Percentiles rank a stretch among this genome's conserved stretches.
Evolutionary conservation across 345 rosid genomes (phyloP).

Genomic region (Mangifera indica): DNA sequence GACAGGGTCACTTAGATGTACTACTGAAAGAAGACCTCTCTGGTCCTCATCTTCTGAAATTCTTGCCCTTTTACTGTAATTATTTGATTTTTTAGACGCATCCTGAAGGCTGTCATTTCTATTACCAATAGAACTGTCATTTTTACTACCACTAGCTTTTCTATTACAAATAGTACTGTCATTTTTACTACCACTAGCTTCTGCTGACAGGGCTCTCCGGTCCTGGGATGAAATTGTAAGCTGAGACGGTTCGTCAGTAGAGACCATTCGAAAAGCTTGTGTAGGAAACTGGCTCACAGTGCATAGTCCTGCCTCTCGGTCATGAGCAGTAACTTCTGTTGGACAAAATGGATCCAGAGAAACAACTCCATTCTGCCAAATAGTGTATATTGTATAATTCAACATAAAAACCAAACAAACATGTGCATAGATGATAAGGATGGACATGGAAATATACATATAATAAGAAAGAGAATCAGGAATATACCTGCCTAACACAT

Average conservation of each 20-base stretch:
- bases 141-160: no score
- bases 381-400: background rate
- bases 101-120: conserved; percentile 32
- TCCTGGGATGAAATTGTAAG: conserved; percentile 49
- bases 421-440: background rate
- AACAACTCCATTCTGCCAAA: conserved; percentile 68
- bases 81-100: conserved; percentile 32
- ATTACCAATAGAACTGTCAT: conserved; percentile 27
- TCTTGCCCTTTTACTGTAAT: conserved; percentile 56
- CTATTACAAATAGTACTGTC: no score
- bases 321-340: conserved; percentile 69
- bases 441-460: background rate
- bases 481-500: conserved; percentile 80
- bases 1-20: conserved; percentile 29
- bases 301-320: conserved; percentile 58
- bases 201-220: conserved; percentile 24
- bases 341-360: conserved; percentile 61
- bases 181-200: conserved; percentile 25
- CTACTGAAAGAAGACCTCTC: conserved; percentile 34
- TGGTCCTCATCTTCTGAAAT: conserved; percentile 38
- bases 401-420: conserved; percentile 13
- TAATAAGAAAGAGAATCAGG: background rate
- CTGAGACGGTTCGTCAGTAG: conserved; percentile 52
- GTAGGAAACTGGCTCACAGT: conserved; percentile 70
- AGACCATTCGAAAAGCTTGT: conserved; percentile 46